Conservation (phyloP, 805 yeast genomes). For the Ogataea trehaloabstinens region DNA sequence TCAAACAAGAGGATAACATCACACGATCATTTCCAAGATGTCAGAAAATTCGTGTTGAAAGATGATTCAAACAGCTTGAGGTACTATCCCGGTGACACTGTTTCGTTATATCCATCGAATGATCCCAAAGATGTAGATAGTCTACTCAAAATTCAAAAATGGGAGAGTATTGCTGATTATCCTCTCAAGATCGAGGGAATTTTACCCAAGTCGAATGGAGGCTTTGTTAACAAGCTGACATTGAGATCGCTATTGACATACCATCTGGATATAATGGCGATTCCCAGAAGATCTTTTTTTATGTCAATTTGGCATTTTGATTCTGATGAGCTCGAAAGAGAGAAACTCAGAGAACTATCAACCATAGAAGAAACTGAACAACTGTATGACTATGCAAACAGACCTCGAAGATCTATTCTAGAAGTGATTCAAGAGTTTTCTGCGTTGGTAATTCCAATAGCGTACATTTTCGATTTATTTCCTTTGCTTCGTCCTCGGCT, state of each 20-base stretch:
- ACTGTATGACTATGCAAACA: constrained; percentile 83
- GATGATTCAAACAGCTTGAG: constrained; percentile 25
- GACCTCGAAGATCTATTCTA: constrained; percentile 84
- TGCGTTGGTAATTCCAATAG: constrained; percentile 71
- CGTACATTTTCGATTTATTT: constrained; percentile 70
- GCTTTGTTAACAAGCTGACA: constrained; percentile 60
- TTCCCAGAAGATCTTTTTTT: constrained; percentile 85
- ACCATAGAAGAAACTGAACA: constrained; percentile 74
- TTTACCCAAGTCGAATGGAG: constrained; percentile 51
- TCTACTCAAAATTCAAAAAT: constrained; percentile 66
- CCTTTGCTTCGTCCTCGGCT: constrained; percentile 79
- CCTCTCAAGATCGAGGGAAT: constrained; percentile 41
- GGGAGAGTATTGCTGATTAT: constrained; percentile 70
- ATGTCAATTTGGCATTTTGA: constrained; percentile 72
- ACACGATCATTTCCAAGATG: constrained; percentile 84
- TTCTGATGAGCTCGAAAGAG: constrained; percentile 68
- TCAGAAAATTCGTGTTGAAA: constrained; percentile 56
- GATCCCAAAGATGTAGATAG: constrained; percentile 59
- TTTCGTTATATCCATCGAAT: constrained; percentile 75
- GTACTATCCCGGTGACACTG: constrained; percentile 78
- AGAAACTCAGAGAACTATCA: constrained; percentile 73
- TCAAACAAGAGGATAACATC: constrained; percentile 63
- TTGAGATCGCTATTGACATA: constrained; percentile 68
- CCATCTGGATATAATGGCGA: constrained; percentile 77
- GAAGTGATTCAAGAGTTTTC: constrained; percentile 84